Evolutionary conservation across 306 rosid genomes (phyloP).

Genomic region (Senna tora): DNA sequence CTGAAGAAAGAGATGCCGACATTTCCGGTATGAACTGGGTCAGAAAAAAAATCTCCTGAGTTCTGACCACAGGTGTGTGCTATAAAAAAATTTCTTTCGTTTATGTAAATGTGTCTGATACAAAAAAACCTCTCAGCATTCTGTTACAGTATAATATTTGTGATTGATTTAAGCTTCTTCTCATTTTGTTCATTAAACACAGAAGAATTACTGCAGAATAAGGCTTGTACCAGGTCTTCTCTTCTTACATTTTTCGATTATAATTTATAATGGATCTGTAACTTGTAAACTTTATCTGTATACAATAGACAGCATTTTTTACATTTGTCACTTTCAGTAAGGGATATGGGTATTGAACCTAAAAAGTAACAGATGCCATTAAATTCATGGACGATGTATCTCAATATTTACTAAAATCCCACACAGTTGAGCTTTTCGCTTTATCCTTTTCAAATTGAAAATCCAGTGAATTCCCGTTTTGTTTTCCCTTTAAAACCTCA

Average conservation of each 20-base stretch:
- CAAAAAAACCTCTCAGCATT: constrained; percentile 35
- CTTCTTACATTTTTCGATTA: constrained; percentile 36
- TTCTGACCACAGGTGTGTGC: constrained; percentile 69
- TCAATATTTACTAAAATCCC: constrained; percentile 41
- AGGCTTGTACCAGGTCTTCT: constrained; percentile 43
- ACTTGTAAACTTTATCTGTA: constrained; percentile 39
- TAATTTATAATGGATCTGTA: constrained; percentile 37
- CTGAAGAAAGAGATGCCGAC: constrained; percentile 39
- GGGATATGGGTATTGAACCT: constrained; percentile 12
- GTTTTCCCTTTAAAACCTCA: constrained; percentile 40
- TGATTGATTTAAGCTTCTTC: constrained; percentile 46
- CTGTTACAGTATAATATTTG: constrained; percentile 45
- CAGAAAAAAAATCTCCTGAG: constrained; percentile 48
- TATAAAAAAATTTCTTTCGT: constrained; percentile 42
- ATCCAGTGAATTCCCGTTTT: constrained; percentile 38
- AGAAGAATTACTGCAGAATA: constrained; percentile 47
- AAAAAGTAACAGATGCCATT: constrained; percentile 29
- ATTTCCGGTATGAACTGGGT: constrained; percentile 46
- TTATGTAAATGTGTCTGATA: constrained; percentile 70
- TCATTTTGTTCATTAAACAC: constrained; percentile 48
- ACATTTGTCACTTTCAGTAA: constrained; percentile 32
- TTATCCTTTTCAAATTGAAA: constrained; percentile 44
- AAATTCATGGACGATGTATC: constrained; percentile 36
- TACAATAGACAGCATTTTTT: constrained; percentile 40
- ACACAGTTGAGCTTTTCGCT: constrained; percentile 38